These are phyloP conservation scores for Schoenoplectus tabernaemontani DNA, from an alignment of 202 grass and related monocot species.

Conservation along the genomic window DNA sequence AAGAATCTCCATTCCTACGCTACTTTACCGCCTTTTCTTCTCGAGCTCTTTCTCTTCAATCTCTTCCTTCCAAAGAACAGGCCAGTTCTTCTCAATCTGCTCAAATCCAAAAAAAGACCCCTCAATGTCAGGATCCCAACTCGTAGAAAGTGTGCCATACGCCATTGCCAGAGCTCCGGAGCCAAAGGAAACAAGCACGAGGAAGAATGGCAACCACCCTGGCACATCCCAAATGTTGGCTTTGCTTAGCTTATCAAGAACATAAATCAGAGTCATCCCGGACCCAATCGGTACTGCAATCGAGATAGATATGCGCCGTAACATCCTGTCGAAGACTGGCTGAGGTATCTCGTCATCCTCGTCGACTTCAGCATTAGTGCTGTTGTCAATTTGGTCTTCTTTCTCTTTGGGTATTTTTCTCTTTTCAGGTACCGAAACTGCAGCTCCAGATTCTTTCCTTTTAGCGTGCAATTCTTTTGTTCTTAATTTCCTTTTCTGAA, in stretches of 20 bases:
- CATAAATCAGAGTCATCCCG: constrained; percentile 42
- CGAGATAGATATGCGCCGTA: constrained; percentile 45
- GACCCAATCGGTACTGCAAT: constrained; percentile 59
- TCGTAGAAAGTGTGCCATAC: constrained; percentile 71
- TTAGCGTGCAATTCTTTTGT: background rate
- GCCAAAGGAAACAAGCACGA: constrained; percentile 66
- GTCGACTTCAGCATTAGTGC: background rate
- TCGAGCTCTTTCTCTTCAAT: constrained; percentile 45
- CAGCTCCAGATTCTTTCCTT: background rate
- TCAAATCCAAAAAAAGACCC: constrained; percentile 73
- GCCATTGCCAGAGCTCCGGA: constrained; percentile 78
- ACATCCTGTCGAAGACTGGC: constrained; percentile 65
- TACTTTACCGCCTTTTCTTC: constrained; percentile 6
- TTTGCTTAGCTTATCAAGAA: constrained; percentile 39
- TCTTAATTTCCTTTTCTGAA: background rate
- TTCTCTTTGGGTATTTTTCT: background rate
- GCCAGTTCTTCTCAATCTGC: constrained; percentile 60
- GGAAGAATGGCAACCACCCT: constrained; percentile 50
- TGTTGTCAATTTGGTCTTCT: background rate
- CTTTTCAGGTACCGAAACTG: background rate
- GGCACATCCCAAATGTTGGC: constrained; percentile 24
- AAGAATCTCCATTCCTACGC: background rate
- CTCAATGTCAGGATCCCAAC: constrained; percentile 67
- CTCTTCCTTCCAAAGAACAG: constrained; percentile 78
- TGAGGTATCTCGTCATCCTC: constrained; percentile 63